phyloP scores from a whole-genome alignment of 2,329 filamentous ascomycete species.

The Curvularia eragrostidis region DNA sequence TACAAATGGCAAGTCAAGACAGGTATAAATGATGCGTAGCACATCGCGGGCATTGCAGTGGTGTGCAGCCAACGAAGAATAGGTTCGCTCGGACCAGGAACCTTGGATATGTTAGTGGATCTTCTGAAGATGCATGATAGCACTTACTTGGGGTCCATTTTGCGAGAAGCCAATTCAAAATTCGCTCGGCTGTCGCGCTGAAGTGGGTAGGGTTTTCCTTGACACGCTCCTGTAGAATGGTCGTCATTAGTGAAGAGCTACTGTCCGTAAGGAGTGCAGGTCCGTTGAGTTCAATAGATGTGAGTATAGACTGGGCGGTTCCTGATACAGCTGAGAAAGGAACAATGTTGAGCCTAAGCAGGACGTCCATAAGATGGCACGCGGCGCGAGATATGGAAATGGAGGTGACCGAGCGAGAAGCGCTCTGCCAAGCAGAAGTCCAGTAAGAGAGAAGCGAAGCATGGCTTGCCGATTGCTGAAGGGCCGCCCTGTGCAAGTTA shows the following conservation, averaged over 20 bases:
- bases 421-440: slow-evolving; percentile 77
- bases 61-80: slow-evolving; percentile 68
- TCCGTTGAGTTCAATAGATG: slow-evolving; percentile 80
- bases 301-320: slow-evolving; percentile 74
- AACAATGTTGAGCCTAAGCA: slow-evolving; percentile 72
- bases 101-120: slow-evolving; percentile 37
- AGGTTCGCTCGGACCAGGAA: slow-evolving; percentile 65
- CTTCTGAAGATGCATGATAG: background rate
- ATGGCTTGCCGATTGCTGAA: slow-evolving; percentile 35
- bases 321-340: slow-evolving; percentile 71
- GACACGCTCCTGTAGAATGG: slow-evolving; percentile 70
- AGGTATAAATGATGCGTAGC: slow-evolving; percentile 71
- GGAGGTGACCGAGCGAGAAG: slow-evolving; percentile 73
- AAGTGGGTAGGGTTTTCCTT: slow-evolving; percentile 72
- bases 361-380: slow-evolving; percentile 72
- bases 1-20: slow-evolving; percentile 63
- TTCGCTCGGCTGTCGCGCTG: slow-evolving; percentile 70
- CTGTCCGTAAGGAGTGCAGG: slow-evolving; percentile 82
- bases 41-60: slow-evolving; percentile 72
- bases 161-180: slow-evolving; percentile 81
- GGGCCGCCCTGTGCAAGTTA: slow-evolving; percentile 35
- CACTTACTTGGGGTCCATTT: slow-evolving; percentile 80
- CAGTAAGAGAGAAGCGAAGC: slow-evolving; percentile 60
- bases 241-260: slow-evolving; percentile 74
- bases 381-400: slow-evolving; percentile 76